Evolutionary conservation across 2,329 filamentous ascomycete species (phyloP).

Genomic region (Diaporthe citriasiana): DNA sequence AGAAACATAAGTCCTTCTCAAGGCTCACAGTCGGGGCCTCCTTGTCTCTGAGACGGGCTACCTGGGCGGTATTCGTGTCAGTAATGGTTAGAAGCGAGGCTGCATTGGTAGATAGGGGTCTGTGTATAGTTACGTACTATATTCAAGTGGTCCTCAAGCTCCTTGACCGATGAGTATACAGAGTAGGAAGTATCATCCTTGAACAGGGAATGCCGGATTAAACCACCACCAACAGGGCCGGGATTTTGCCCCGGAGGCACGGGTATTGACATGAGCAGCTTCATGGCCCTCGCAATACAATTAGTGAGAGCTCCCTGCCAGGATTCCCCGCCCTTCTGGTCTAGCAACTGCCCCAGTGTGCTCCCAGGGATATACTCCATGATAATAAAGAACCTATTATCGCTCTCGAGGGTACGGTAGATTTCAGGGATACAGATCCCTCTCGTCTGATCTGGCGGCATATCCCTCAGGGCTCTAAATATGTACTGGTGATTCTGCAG

Average conservation of each 20-base stretch:
- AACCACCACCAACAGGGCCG: slow-evolving; percentile 22
- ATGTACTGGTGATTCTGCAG: not conserved
- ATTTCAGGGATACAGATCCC: not conserved
- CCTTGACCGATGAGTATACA: too few species aligned
- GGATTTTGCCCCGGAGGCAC: not conserved
- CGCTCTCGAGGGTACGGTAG: slow-evolving; percentile 2
- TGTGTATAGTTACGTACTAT: too few species aligned
- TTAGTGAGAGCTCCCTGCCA: not conserved
- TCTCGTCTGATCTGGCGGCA: slow-evolving; percentile 10
- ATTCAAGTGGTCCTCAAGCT: too few species aligned
- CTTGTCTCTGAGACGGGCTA: too few species aligned
- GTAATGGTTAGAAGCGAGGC: too few species aligned
- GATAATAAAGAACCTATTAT: not conserved
- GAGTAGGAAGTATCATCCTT: too few species aligned
- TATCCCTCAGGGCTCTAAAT: not conserved
- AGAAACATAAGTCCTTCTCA: too few species aligned
- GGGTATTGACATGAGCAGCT: slow-evolving; percentile 37
- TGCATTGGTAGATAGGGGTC: too few species aligned
- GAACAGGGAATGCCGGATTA: too few species aligned
- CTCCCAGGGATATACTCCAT: slow-evolving; percentile 12
- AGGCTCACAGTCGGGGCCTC: too few species aligned
- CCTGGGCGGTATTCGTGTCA: too few species aligned
- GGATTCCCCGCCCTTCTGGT: not conserved
- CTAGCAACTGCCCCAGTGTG: not conserved
- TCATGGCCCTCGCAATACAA: slow-evolving; percentile 14